Evolutionary conservation across 1,139 yeast genomes (phyloP), one percentile per base, ranked within the genome.

Genomic region (Debaryomyces robertsiae): DNA sequence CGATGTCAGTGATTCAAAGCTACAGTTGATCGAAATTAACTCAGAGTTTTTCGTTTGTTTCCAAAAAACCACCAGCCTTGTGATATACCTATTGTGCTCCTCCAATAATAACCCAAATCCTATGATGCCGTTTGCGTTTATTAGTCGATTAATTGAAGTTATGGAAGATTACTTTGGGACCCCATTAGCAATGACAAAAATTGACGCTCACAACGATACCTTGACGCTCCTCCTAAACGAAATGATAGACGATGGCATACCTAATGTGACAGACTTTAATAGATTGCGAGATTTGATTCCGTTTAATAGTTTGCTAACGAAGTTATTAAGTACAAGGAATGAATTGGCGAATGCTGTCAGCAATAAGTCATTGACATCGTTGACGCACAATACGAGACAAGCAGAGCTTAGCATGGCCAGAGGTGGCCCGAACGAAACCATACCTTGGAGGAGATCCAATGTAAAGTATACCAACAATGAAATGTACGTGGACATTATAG

Each of bases 221-320:
- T 64, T 87, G 46, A 74, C 84, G 33, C 64, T 86, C 49, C 46
- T 73, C 18, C 51, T 71, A 9, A 57, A 55, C 41, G 66, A 87
- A 53, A 79, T 88, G 81, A 58, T 90, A 17, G 95, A 88, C 52
- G 83, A 81, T 36, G 93, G 94, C 1, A 69, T 74, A 17, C 95
- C 96, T 0, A 76, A 77, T 48, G 69, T 77, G 38, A 82, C 91
- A 0, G 96, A 89, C 49, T 69, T 81, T 39, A 90, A 89, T 57
- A 75, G 80, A 38, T 61, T 91, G 31, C 70, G 81, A 41, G 94
- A 85, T 41, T 61, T 83, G 14, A 81, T 90, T 1, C 95, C 95
- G n/a, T 72, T 73, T 50, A 69, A 67, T 46, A 67, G 71, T 38
- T 60, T 73, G 19, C 55, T 73, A 30, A 61, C 70, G 31, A 66